Percentiles rank a stretch among this genome's conserved stretches.
These are phyloP conservation scores for Pecoramyces ruminantium DNA, from an alignment of 192 early-diverging fungal genomes.

Conservation along the genomic window DNA sequence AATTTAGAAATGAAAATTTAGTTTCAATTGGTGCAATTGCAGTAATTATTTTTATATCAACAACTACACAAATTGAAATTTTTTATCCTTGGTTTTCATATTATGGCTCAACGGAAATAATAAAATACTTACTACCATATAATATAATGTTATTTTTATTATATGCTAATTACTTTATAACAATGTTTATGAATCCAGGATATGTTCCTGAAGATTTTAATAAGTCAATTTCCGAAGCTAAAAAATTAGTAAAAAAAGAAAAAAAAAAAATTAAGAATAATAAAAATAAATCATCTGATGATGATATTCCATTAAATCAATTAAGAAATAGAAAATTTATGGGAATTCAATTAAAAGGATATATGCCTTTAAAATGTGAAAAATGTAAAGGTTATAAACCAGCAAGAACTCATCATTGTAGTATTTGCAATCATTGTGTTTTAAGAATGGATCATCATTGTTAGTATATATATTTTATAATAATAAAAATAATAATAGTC, in stretches of 20 bases:
- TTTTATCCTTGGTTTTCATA: neutral
- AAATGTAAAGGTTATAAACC: neutral
- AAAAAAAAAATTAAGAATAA: neutral
- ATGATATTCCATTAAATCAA: neutral
- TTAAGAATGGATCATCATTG: constrained; percentile 81
- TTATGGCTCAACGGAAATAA: neutral
- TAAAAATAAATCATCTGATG: neutral
- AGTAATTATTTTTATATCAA: neutral
- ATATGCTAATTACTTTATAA: neutral
- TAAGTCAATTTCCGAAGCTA: neutral
- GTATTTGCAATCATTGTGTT: constrained; percentile 24
- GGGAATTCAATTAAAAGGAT: neutral
- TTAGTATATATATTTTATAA: no score
- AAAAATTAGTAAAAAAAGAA: neutral
- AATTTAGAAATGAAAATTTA: neutral
- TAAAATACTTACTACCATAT: neutral
- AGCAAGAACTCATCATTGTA: neutral
- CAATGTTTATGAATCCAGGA: neutral
- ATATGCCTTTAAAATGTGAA: neutral
- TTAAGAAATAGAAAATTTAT: neutral
- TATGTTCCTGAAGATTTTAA: neutral
- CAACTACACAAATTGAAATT: neutral
- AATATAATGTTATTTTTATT: neutral
- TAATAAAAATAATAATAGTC: no score
- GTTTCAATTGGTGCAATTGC: neutral